These are phyloP conservation scores for Penicillium pulvis DNA, from an alignment of 495 filamentous ascomycete species.

Conservation along the genomic window DNA sequence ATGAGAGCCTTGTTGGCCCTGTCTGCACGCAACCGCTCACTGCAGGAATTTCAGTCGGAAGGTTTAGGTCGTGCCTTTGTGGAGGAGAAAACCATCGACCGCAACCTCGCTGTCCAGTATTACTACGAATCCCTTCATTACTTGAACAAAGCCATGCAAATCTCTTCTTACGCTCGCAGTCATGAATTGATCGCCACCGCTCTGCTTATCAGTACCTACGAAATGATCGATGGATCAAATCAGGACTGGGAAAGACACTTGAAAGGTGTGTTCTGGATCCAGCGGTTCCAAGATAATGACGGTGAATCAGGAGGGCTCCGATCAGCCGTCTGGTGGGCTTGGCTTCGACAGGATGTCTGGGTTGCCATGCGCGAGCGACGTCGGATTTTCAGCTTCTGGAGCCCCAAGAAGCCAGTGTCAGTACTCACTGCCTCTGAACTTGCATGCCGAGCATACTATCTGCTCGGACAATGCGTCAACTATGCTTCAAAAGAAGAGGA, in stretches of 20 bases:
- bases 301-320: slow-evolving; percentile 25
- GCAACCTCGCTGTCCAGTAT: slow-evolving; percentile 22
- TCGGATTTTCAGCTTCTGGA: slow-evolving; percentile 24
- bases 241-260: slow-evolving; percentile 29
- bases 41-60: slow-evolving; percentile 4
- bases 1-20: slow-evolving; percentile 33
- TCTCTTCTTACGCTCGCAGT: slow-evolving; percentile 22
- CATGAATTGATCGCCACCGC: slow-evolving; percentile 24
- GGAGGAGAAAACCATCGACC: slow-evolving; percentile 9
- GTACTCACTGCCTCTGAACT: slow-evolving; percentile 15
- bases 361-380: slow-evolving; percentile 22
- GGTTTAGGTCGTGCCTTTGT: background rate
- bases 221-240: slow-evolving; percentile 28
- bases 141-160: slow-evolving; percentile 22
- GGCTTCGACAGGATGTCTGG: slow-evolving; percentile 28
- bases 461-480: slow-evolving; percentile 23
- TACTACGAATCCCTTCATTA: slow-evolving; percentile 30
- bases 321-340: slow-evolving; percentile 27
- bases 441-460: slow-evolving; percentile 19
- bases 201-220: slow-evolving; percentile 25
- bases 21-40: slow-evolving; percentile 26
- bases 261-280: slow-evolving; percentile 27
- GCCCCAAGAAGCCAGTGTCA: slow-evolving; percentile 10
- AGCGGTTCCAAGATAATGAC: slow-evolving; percentile 27
- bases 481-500: slow-evolving; percentile 23